These are phyloP conservation scores for Talaromyces trachyspermus DNA, from an alignment of 495 filamentous ascomycete genomes.

Conservation along the genomic window DNA sequence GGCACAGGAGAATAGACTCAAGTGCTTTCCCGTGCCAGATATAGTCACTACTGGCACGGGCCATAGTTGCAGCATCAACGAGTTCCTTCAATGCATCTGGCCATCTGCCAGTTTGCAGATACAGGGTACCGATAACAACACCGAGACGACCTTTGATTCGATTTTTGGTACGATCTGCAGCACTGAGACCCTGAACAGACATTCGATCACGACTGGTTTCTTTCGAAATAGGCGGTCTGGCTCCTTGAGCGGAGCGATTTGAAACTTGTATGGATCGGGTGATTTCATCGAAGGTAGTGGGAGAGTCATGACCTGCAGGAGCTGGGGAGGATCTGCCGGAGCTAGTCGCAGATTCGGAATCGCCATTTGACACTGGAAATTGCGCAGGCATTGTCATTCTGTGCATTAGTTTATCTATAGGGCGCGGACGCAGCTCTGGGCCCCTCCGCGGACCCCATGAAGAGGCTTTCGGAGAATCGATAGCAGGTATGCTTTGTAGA, in stretches of 20 bases:
- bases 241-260: conserved; percentile 28
- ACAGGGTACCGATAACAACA: conserved; percentile 77
- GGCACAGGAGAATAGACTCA: conserved; percentile 73
- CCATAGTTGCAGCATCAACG: conserved; percentile 66
- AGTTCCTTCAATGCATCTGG: conserved; percentile 82
- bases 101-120: conserved; percentile 84
- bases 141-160: conserved; percentile 75
- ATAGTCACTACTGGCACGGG: conserved; percentile 79
- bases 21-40: conserved; percentile 95
- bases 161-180: conserved; percentile 71
- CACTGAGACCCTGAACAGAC: conserved; percentile 77
- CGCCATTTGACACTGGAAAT: conserved; percentile 41
- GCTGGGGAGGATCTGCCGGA: conserved; percentile 38
- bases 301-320: conserved; percentile 45
- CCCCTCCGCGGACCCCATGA: conserved; percentile 40
- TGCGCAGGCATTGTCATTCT: conserved; percentile 79
- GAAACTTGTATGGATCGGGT: conserved; percentile 41
- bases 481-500: conserved; percentile 67
- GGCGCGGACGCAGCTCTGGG: conserved; percentile 36
- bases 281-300: conserved; percentile 69
- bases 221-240: conserved; percentile 28
- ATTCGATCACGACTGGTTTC: conserved; percentile 66
- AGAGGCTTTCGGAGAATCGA: conserved; percentile 63
- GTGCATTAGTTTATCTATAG: conserved; percentile 38
- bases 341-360: conserved; percentile 47